phyloP scores from a whole-genome alignment of 257 asterid genomes.

The Plantago elongata region DNA sequence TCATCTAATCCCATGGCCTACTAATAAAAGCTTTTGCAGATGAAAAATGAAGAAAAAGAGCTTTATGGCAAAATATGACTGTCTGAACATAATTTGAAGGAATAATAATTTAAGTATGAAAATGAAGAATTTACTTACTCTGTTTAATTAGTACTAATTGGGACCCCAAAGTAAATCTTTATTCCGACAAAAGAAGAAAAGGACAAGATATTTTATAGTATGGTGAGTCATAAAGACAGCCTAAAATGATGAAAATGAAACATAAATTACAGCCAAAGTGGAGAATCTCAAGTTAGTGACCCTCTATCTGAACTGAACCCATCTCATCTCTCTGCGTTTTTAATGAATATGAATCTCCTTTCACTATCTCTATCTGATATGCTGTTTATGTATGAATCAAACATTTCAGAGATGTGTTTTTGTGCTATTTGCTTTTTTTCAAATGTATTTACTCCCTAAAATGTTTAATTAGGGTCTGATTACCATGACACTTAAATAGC shows the following conservation, averaged over 20 bases:
- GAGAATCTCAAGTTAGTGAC: conserved; percentile 18
- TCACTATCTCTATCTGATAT: neutral
- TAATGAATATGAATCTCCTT: neutral
- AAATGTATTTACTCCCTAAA: too few species aligned
- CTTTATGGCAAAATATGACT: conserved; percentile 28
- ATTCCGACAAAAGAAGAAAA: conserved; percentile 21
- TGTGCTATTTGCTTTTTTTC: neutral
- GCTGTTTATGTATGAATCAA: neutral
- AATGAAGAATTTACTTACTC: conserved; percentile 22
- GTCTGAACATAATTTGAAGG: conserved; percentile 36
- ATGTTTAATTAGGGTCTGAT: too few species aligned
- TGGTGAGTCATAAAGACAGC: conserved; percentile 24
- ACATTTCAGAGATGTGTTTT: neutral
- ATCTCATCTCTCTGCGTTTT: neutral
- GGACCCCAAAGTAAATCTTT: conserved; percentile 29
- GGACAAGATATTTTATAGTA: conserved; percentile 7
- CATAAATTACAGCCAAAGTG: conserved; percentile 21
- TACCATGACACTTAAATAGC: too few species aligned
- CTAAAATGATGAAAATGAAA: conserved; percentile 27
- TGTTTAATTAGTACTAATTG: neutral
- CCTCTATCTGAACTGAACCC: conserved; percentile 2
- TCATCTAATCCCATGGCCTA: conserved; percentile 11
- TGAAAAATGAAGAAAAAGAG: conserved; percentile 33
- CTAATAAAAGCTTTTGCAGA: conserved; percentile 30
- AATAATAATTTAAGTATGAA: conserved; percentile 37